Percentiles rank a stretch among this genome's conserved stretches.
Evolutionary conservation across 371 early-diverging fungal species (phyloP).

Genomic region (Scutellospora calospora): DNA sequence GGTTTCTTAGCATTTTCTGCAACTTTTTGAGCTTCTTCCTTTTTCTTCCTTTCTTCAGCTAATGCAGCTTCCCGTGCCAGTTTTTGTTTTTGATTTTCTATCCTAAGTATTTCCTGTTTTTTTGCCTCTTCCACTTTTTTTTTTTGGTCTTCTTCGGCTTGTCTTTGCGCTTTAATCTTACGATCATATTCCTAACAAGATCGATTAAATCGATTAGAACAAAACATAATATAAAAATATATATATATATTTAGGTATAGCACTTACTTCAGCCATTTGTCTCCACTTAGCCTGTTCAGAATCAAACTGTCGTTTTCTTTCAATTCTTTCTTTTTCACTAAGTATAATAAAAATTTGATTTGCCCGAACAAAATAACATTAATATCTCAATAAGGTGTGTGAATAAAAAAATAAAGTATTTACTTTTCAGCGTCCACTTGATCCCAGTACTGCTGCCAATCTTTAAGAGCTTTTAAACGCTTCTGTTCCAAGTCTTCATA

Average conservation of each 20-base stretch:
- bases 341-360: not conserved
- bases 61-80: slow-evolving; percentile 38
- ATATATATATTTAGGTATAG: not conserved
- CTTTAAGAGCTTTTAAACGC: not conserved
- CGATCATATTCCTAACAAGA: not conserved
- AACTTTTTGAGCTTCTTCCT: slow-evolving; percentile 45
- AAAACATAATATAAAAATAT: not conserved
- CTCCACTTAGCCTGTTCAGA: slow-evolving; percentile 1
- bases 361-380: not conserved
- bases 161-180: not conserved
- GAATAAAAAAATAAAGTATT: not conserved
- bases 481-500: not conserved
- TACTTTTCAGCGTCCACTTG: not conserved
- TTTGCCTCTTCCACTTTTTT: slow-evolving; percentile 43
- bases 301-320: not conserved
- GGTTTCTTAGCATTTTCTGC: slow-evolving; percentile 38
- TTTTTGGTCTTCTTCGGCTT: slow-evolving; percentile 44
- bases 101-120: not conserved
- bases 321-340: slow-evolving; percentile 8
- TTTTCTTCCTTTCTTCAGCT: slow-evolving; percentile 40
- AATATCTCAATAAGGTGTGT: not conserved
- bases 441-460: not conserved
- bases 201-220: not conserved
- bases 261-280: not conserved
- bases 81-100: not conserved